These are phyloP conservation scores for Cytospora piceae DNA, from an alignment of 2,329 filamentous ascomycete species.

Conservation along the genomic window DNA sequence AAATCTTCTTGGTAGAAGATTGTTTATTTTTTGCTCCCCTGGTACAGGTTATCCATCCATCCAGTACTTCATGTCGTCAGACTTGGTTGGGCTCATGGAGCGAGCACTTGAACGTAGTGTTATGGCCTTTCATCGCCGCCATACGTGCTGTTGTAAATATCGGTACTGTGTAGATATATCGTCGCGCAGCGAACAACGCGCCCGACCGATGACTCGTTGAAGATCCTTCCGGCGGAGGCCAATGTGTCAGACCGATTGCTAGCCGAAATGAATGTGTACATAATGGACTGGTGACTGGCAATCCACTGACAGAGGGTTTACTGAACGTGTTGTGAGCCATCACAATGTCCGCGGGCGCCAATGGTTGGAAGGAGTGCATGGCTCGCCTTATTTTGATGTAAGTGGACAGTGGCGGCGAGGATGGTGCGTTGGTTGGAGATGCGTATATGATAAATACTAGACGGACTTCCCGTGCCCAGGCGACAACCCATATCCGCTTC, in stretches of 20 bases:
- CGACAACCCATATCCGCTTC: neutral
- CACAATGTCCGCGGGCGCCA: neutral
- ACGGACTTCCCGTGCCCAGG: neutral
- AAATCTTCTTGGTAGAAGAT: neutral
- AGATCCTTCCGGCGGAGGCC: neutral
- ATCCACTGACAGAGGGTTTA: neutral
- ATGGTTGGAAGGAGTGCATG: too few relatives aligned
- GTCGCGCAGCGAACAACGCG: neutral
- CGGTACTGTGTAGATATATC: neutral
- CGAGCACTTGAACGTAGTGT: too few relatives aligned
- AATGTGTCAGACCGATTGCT: neutral
- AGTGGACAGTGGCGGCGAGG: neutral
- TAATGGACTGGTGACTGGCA: too few relatives aligned
- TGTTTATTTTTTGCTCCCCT: neutral
- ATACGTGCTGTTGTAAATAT: too few relatives aligned
- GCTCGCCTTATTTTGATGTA: neutral
- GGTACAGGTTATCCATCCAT: too few relatives aligned
- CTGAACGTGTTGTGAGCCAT: neutral
- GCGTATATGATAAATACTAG: too few relatives aligned
- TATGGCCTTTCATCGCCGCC: too few relatives aligned
- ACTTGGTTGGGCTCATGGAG: too few relatives aligned
- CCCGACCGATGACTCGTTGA: neutral
- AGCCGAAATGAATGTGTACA: neutral
- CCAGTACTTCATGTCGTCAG: too few relatives aligned
- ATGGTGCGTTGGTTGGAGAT: too few relatives aligned